Evolutionary conservation across 2,329 filamentous ascomycete genomes (phyloP), one percentile per base, ranked within the genome.

Genomic region (Aspergillus quadrilineatus): DNA sequence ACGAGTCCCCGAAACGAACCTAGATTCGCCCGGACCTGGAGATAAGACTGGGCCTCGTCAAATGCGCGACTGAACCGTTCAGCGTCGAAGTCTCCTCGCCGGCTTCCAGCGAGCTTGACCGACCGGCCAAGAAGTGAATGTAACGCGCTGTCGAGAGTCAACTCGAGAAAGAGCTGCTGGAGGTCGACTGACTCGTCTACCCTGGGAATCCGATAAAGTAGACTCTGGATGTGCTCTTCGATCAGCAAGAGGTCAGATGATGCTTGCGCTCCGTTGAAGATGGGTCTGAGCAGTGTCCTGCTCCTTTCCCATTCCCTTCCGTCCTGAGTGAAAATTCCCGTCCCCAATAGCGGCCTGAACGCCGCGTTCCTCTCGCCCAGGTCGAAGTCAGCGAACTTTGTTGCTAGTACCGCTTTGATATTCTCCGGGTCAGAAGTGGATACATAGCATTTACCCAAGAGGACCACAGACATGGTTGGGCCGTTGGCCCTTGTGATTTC

Each of bases 341-440:
- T 67, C 2, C 71, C 73, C 7, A 76, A 57, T 39, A 75, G 58
- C 4, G 67, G 71, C 41, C 63, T 58, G 55, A 71, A 55, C 74
- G 85, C 84, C 65, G 90, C 82, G 17, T 95, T 77, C 60, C 90
- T 74, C 60, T 85, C 75, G 5, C 92, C 91, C 71, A 96, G 92
- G 64, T 90, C 90, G 67, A 87, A 96, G 65, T 94, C 89, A 55
- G 77, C 77, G 70, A 96, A 96, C 68, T 96, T 89, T 1, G 88
- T 89, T 0, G 91, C 89, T 10, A 96, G 78, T 22, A 96, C 80
- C 15, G 92, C 89, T 72, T 96, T 94, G 74, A 96, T 86, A 69
- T 95, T 96, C 57, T 70, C 69, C 3, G 74, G 73, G 12, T 76
- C 74, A n/a, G 62, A 58, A 9, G 73, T 75, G 26, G 65, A 64